These are phyloP conservation scores for Syncephalastrum monosporum DNA, from an alignment of 371 early-diverging fungal species.

Conservation along the genomic window DNA sequence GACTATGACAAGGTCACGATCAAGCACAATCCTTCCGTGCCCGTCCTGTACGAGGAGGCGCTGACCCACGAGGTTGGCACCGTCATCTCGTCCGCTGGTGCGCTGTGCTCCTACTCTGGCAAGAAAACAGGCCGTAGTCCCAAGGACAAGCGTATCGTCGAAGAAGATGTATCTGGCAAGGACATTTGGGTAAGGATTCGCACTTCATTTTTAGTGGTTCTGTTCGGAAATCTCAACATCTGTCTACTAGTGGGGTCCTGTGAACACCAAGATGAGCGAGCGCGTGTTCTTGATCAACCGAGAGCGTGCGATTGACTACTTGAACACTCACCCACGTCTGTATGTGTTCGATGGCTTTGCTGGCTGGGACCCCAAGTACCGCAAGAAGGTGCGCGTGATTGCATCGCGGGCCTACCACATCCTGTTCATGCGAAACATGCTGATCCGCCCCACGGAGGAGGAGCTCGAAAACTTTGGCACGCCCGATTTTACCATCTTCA, in stretches of 20 bases:
- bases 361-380: conserved; percentile 96
- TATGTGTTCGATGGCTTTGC: conserved; percentile 96
- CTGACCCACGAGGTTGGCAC: conserved; percentile 87
- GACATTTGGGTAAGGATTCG: conserved; percentile 78
- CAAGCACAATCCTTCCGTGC: conserved; percentile 73
- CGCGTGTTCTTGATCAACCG: conserved; percentile 93
- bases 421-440: conserved; percentile 98
- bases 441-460: conserved; percentile 92
- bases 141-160: conserved; percentile 96
- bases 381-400: conserved; percentile 94
- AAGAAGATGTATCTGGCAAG: conserved; percentile 73
- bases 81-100: conserved; percentile 89
- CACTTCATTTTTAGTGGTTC: too few relatives aligned
- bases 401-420: conserved; percentile 96
- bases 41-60: conserved; percentile 94
- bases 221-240: background rate
- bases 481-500: conserved; percentile 97
- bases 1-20: conserved; percentile 61
- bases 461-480: conserved; percentile 92
- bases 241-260: conserved; percentile 82
- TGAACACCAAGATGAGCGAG: conserved; percentile 89
- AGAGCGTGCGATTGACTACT: conserved; percentile 94
- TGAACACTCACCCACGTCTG: conserved; percentile 91
- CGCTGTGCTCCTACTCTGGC: conserved; percentile 90
- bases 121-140: conserved; percentile 89